These are phyloP conservation scores for Cylindricascospora bacillispora DNA, from an alignment of 1,139 yeast species.

Conservation along the genomic window DNA sequence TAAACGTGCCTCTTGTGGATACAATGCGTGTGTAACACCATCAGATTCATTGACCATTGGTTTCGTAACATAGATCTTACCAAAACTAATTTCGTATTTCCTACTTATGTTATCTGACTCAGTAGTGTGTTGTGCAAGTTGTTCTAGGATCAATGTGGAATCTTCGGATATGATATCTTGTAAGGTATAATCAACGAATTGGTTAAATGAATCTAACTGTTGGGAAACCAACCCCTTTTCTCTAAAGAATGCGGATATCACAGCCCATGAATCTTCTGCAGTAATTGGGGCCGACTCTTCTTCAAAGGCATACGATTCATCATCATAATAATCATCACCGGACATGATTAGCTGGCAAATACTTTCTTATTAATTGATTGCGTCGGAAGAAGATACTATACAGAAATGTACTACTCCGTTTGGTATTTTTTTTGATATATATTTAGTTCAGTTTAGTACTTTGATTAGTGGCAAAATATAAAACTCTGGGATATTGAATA, in stretches of 20 bases:
- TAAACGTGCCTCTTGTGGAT: conserved; percentile 95
- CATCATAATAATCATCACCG: conserved; percentile 24
- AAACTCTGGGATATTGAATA: too few species aligned
- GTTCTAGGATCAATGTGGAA: conserved; percentile 84
- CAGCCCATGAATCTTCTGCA: conserved; percentile 98
- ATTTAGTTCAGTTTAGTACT: too few species aligned
- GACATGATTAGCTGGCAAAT: conserved; percentile 5
- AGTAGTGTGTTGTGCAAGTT: conserved; percentile 94
- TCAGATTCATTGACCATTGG: conserved; percentile 99
- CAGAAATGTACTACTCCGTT: too few species aligned
- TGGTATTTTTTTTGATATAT: neutral
- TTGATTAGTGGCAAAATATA: too few species aligned
- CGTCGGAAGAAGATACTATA: too few species aligned
- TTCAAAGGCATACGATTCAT: conserved; percentile 59
- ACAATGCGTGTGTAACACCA: conserved; percentile 97
- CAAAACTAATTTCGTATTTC: conserved; percentile 90
- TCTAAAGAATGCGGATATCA: conserved; percentile 88
- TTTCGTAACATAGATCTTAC: conserved; percentile 88
- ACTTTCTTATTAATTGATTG: neutral
- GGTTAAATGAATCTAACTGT: conserved; percentile 96
- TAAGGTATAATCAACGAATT: conserved; percentile 90
- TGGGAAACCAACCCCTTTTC: conserved; percentile 96
- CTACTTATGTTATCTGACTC: conserved; percentile 81
- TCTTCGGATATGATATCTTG: conserved; percentile 97
- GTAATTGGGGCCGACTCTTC: conserved; percentile 61